Conservation (phyloP, 148 eudicot species). For the Camellia sinensis region DNA sequence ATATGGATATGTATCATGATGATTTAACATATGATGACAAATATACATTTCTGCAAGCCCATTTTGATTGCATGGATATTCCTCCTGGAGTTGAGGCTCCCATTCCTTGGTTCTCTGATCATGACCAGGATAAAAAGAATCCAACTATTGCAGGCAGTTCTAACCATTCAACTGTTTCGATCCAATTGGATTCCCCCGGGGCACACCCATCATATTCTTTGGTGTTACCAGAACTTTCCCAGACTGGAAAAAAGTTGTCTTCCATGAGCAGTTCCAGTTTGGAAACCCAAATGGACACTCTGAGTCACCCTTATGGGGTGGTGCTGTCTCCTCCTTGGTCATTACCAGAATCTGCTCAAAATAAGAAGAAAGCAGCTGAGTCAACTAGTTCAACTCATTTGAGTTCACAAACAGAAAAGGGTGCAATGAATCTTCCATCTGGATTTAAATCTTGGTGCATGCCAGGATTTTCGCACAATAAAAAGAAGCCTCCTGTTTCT, state of each 20-base stretch:
- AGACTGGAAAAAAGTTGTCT: not conserved
- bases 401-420: not conserved
- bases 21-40: slow-evolving; percentile 41
- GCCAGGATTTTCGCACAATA: not conserved
- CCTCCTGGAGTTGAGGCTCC: slow-evolving; percentile 74
- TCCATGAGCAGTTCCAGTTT: slow-evolving; percentile 6
- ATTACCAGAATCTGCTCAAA: slow-evolving; percentile 6
- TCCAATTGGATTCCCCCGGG: slow-evolving; percentile 9
- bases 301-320: slow-evolving; percentile 5
- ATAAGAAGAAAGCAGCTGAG: slow-evolving; percentile 6
- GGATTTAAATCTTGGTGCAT: not conserved
- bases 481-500: slow-evolving; percentile 7
- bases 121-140: slow-evolving; percentile 23
- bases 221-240: not conserved
- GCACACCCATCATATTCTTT: slow-evolving; percentile 5
- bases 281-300: not conserved
- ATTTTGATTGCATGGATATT: slow-evolving; percentile 68
- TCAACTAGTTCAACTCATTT: slow-evolving; percentile 13
- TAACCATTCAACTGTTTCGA: slow-evolving; percentile 11
- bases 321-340: slow-evolving; percentile 4
- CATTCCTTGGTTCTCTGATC: slow-evolving; percentile 55
- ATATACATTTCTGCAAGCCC: slow-evolving; percentile 59
- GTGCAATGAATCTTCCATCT: not conserved
- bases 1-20: slow-evolving; percentile 35
- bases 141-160: slow-evolving; percentile 27